Base-by-base conservation (phyloP, 176 grass and related monocot species). In the Zea luxurians region DNA sequence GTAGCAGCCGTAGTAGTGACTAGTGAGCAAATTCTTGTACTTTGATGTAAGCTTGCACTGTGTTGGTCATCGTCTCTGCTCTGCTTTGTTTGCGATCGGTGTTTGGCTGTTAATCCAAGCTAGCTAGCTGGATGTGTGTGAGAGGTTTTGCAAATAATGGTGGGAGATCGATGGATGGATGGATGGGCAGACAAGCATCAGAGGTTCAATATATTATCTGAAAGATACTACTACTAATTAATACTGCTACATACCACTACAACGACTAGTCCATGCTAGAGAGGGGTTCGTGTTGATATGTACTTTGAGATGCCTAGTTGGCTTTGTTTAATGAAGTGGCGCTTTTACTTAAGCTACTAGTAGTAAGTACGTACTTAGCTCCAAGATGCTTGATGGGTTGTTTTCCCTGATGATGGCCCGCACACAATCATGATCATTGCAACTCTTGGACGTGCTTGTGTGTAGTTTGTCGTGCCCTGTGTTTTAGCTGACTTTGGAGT, bases 281-380 rank as follows among this genome's bases (percentile, higher is more conserved):
- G 38, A 54, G 27, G 38, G 68, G 47, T 48, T 64, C 81, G 10
- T 70, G 71, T 34, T 79, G 63, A 59, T 80, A 59, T 80, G 86
- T 74, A 74, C 80, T 75, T 84, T 80, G 82, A 77, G 37, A 70
- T 71, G 65, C 71, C 48, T 60, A 57, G 71, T 66, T 73, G 27
- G 57, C 74, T 73, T 77, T 81, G 71, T 66, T 80, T 81, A 84
- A 75, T 80, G 82, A 48, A 77, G 68, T 77, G 68, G 36, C 48
- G 80, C 69, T 88, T 80, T 88, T 77, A 53, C 52, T 81, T 76
- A 76, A 70, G 45, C 16, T n/a, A 55, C 18, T 60, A 21, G 9
- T 58, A 58, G n/a, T 58, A 18, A 20, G 57, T 59, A 59, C 17
- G 2, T 43, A 71, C 77, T 76, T 69, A 34, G 59, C 71, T 59